Conservation (phyloP, 2,329 filamentous ascomycete genomes). For the Bertia moriformis region DNA sequence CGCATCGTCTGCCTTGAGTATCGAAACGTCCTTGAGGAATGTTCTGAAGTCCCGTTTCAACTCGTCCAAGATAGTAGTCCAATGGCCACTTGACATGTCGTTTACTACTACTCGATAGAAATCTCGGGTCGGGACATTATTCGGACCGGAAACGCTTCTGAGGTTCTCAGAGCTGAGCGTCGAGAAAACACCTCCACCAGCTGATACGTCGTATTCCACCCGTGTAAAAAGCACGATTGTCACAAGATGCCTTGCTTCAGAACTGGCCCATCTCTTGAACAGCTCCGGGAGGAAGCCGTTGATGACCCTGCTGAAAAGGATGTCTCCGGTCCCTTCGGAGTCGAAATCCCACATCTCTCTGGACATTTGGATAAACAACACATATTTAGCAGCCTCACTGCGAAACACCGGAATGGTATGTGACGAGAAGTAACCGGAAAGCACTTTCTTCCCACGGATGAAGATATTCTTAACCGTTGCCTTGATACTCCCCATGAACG, state of each 20-base stretch:
- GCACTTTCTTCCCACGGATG: slow-evolving; percentile 40
- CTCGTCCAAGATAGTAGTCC: slow-evolving; percentile 47
- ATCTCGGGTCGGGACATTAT: slow-evolving; percentile 23
- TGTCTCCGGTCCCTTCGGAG: slow-evolving; percentile 48
- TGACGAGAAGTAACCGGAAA: slow-evolving; percentile 46
- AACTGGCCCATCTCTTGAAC: slow-evolving; percentile 49
- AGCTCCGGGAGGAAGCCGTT: slow-evolving; percentile 54
- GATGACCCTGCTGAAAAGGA: slow-evolving; percentile 55
- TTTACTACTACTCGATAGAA: slow-evolving; percentile 57
- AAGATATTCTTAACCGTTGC: slow-evolving; percentile 47
- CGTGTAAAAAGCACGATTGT: slow-evolving; percentile 54
- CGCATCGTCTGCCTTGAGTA: not conserved
- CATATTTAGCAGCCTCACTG: slow-evolving; percentile 55
- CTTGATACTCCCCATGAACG: slow-evolving; percentile 50
- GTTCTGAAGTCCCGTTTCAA: slow-evolving; percentile 49
- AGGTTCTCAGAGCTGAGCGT: not conserved
- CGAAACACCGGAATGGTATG: slow-evolving; percentile 52
- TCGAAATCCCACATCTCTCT: slow-evolving; percentile 62
- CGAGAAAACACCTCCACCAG: slow-evolving; percentile 3
- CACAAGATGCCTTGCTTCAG: slow-evolving; percentile 48
- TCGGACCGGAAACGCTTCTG: slow-evolving; percentile 11
- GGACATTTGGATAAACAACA: slow-evolving; percentile 57
- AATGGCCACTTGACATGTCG: slow-evolving; percentile 50
- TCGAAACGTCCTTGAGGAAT: slow-evolving; percentile 39
- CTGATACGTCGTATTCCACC: slow-evolving; percentile 38